phyloP scores from a whole-genome alignment of 2,329 filamentous ascomycete species.

The Talaromyces atroroseus region DNA sequence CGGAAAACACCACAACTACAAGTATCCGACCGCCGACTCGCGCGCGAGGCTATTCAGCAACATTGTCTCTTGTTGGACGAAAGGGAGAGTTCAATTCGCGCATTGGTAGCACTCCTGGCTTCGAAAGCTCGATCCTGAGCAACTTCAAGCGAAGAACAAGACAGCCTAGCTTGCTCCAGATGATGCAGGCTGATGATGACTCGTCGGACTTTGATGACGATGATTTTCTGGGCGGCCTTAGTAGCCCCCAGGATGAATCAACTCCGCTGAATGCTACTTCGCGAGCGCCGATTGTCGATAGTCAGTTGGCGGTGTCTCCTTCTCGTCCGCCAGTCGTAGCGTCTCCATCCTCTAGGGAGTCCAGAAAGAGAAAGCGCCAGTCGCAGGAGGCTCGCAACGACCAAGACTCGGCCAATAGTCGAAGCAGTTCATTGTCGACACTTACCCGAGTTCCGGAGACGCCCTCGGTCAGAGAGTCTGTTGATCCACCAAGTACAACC shows the following conservation, averaged over 20 bases:
- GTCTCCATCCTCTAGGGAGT: slow-evolving; percentile 23
- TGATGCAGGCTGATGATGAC: slow-evolving; percentile 39
- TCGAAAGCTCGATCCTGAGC: slow-evolving; percentile 40
- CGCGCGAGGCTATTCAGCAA: slow-evolving; percentile 37
- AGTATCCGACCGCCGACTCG: slow-evolving; percentile 32
- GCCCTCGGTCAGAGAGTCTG: neutral
- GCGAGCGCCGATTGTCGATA: slow-evolving; percentile 16
- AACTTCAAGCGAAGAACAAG: slow-evolving; percentile 41
- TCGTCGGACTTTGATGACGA: slow-evolving; percentile 36
- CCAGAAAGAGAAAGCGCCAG: slow-evolving; percentile 35
- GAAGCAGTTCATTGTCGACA: slow-evolving; percentile 18
- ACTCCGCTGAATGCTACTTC: slow-evolving; percentile 35
- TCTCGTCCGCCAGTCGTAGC: slow-evolving; percentile 15
- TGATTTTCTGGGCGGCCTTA: slow-evolving; percentile 39
- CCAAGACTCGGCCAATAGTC: slow-evolving; percentile 14
- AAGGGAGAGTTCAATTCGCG: slow-evolving; percentile 32
- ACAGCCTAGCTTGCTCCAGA: slow-evolving; percentile 41
- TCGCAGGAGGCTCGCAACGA: slow-evolving; percentile 17
- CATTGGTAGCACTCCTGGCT: slow-evolving; percentile 36
- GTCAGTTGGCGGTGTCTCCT: slow-evolving; percentile 19
- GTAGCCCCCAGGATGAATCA: slow-evolving; percentile 39
- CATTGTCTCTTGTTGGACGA: slow-evolving; percentile 32
- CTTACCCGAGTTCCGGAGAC: slow-evolving; percentile 6
- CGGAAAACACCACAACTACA: slow-evolving; percentile 28
- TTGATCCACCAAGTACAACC: slow-evolving; percentile 24